These are phyloP conservation scores for Hemileia vastatrix DNA, from an alignment of 1,284 basidiomycete species.

Conservation along the genomic window DNA sequence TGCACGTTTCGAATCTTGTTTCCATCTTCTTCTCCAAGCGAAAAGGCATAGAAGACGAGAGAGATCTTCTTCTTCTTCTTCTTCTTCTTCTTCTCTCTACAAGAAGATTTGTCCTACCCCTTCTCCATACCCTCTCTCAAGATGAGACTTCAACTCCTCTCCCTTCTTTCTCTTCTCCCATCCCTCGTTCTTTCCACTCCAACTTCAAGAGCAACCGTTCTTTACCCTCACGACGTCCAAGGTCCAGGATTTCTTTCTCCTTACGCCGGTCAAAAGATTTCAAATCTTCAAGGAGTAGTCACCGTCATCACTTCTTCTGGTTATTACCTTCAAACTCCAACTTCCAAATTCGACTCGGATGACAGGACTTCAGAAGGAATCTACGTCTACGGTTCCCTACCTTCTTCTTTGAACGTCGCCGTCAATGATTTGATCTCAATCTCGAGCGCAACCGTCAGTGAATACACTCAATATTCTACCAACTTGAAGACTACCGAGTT, in stretches of 20 bases:
- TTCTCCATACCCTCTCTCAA: neutral
- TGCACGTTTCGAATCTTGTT: no score
- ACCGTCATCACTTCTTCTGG: constrained; percentile 46
- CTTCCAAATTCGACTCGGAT: constrained; percentile 49
- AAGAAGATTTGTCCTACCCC: neutral
- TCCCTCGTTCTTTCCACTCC: neutral
- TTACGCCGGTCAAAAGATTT: constrained; percentile 49
- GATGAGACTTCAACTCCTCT: neutral
- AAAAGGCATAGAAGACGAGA: neutral
- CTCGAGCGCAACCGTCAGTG: constrained; percentile 10
- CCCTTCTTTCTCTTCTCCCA: neutral
- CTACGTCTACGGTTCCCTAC: constrained; percentile 49
- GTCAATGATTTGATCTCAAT: constrained; percentile 52
- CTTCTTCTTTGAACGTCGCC: constrained; percentile 46
- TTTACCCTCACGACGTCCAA: constrained; percentile 43
- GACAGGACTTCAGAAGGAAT: constrained; percentile 52
- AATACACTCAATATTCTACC: constrained; percentile 6
- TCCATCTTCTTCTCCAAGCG: neutral
- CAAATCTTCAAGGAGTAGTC: constrained; percentile 40
- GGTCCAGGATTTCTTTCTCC: constrained; percentile 52
- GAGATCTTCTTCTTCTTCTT: no score
- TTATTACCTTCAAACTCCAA: constrained; percentile 53
- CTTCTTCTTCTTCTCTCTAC: neutral
- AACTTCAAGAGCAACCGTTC: neutral
- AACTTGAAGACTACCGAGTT: constrained; percentile 13